A percentile compares a stretch with the other conserved stretches of the same genome.
phyloP scores from a whole-genome alignment of 768 basidiomycete species.

The Suillus discolor region DNA sequence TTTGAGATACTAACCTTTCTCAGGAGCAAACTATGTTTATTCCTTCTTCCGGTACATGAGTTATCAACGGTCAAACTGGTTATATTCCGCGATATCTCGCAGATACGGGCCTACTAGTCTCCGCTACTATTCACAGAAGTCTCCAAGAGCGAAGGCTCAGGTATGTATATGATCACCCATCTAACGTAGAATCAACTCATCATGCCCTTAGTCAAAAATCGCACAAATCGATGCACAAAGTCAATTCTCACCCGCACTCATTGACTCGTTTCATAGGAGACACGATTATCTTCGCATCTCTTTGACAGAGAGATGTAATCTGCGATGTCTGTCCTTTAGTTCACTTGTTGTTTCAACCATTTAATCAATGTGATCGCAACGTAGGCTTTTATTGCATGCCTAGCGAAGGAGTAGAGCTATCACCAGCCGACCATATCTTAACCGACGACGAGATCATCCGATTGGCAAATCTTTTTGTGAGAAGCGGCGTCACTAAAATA shows the following conservation, averaged over 20 bases:
- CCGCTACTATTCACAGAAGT: conserved; percentile 3
- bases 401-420: conserved; percentile 72
- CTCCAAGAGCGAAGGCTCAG: conserved; percentile 22
- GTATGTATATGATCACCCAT: conserved; percentile 14
- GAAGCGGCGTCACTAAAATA: conserved; percentile 84
- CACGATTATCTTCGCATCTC: conserved; percentile 92
- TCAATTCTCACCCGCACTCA: conserved; percentile 53
- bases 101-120: not conserved
- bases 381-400: conserved; percentile 94
- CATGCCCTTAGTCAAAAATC: conserved; percentile 41
- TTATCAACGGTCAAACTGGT: not conserved
- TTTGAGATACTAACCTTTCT: not conserved
- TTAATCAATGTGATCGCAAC: not conserved
- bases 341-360: not conserved
- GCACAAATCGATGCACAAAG: conserved; percentile 49
- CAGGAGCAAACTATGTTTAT: not conserved
- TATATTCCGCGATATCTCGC: not conserved
- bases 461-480: conserved; percentile 76
- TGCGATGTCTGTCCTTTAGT: conserved; percentile 61
- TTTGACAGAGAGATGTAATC: conserved; percentile 84
- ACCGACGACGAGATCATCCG: conserved; percentile 77
- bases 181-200: not conserved
- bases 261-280: conserved; percentile 66
- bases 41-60: not conserved
- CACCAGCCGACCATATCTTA: conserved; percentile 68